Evolutionary conservation across 2,329 filamentous ascomycete genomes (phyloP), one percentile per base, ranked within the genome.

Genomic region (Aspergillus sclerotialis): DNA sequence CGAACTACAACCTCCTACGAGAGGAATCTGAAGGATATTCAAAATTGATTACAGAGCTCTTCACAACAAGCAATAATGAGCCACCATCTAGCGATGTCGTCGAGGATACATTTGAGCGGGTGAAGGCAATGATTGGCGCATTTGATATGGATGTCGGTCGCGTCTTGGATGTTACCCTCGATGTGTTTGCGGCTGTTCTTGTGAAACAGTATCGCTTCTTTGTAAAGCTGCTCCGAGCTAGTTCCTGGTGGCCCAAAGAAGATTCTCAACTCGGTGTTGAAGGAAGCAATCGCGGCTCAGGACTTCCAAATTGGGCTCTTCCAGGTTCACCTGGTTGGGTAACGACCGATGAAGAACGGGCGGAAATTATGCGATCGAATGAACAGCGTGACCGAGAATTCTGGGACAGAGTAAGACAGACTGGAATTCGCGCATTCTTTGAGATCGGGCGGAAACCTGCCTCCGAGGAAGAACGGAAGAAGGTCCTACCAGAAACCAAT

Each of bases 11-110:
- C 52, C 68, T 98, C 6, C 69, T 98, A 13, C 81, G 92, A 28
- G 92, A 98, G 65, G 92, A 98, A 62, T 87, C 87, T 0, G 92
- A 98, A 63, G 92, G 93, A 26, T 98, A 94, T 56, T 89, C 92
- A 0, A 98, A 98, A 60, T 76, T 98, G 30, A 80, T 94, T 40
- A 95, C 90, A 0, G 92, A 98, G 59, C 80, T 96, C 19, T 98
- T 95, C 61, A 90, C 87, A 6, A 93, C 84, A 1, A 86, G 84
- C 50, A 81, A 80, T 48, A 78, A 76, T 41, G 78, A 82, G 35
- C 78, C 80, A 14, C 82, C 82, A n/a, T 79, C 79, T 2, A 77
- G 77, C 34, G 82, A 87, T 42, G 75, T 84, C 23, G 86, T 90
- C 2, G 80, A 84, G 48, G 82, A 88, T 50, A 88, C 88, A 0